Evolutionary conservation across 768 basidiomycete species (phyloP), one percentile per base, ranked within the genome.

Genomic region (Podaxis pistillaris): DNA sequence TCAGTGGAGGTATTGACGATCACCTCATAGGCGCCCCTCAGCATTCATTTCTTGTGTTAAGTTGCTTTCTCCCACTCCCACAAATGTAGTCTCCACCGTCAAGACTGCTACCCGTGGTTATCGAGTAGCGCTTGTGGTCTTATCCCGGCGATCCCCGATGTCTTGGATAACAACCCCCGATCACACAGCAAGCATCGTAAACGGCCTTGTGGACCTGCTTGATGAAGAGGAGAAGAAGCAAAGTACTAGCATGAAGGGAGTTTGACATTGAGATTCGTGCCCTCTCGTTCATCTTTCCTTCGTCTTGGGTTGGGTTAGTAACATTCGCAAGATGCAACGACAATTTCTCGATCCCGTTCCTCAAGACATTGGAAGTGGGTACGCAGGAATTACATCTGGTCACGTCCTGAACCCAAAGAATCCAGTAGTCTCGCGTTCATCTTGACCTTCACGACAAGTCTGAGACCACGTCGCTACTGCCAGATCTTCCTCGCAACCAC

Each of bases 401-500:
- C 87, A 91, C 2, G 89, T 94, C 37, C 79, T 97, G 61, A 92
- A 91, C 67, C 91, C 89, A 38, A 94, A 95, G 71, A 84, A 92
- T 62, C 83, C 85, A 1, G 90, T 90, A 0, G 79, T 83, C 1
- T 76, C 84, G 0, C 81, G 85, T 8, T 81, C 85, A 1, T 81
- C 84, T 13, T 77, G 80, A 28, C 79, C 81, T 63, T 79, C 85
- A 2, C 79, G 88, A 56, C 84, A 88, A 64, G 83, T 96, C 0
- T 93, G 85, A 87, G 93, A 94, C 65, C 87, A 94, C 17, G 94
- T 96, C 26, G 94, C 93, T 6, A 94, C 93, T 0, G 95, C 94
- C 9, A 73, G 77, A 24, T 75, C 79, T 50, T 79, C 77, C 15
- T 72, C 79, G 37, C 64, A 55, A 17, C 58, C 53, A 24, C 63